These are phyloP conservation scores for Mercurialis annua DNA, from an alignment of 345 rosid genomes.

Conservation along the genomic window DNA sequence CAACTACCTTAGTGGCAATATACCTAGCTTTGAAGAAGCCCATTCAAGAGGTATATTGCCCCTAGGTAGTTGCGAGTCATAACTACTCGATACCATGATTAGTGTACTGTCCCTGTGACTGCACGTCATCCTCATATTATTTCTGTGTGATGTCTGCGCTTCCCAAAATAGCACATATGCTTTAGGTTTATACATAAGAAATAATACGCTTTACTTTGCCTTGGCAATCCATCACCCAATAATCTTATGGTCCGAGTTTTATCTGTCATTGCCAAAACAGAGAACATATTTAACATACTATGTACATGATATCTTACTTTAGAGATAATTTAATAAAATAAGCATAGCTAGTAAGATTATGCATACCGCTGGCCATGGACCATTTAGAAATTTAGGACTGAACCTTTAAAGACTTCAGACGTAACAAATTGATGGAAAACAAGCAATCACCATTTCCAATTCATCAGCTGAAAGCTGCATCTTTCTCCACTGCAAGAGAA, in stretches of 20 bases:
- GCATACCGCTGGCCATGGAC: not conserved
- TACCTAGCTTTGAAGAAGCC: too few species aligned
- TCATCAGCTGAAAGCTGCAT: constrained; percentile 4
- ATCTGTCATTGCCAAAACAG: constrained; percentile 10
- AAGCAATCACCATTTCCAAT: not conserved
- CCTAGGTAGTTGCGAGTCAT: too few species aligned
- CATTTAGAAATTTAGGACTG: not conserved
- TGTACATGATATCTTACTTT: not conserved
- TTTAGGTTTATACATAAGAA: not conserved
- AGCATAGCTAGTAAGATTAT: not conserved
- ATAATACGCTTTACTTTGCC: not conserved
- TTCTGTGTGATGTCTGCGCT: not conserved
- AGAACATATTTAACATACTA: not conserved
- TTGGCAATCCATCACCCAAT: not conserved
- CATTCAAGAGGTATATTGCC: too few species aligned
- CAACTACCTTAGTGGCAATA: too few species aligned
- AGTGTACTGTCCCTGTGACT: not conserved
- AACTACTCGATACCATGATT: not conserved
- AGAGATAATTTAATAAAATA: not conserved
- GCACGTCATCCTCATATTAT: not conserved
- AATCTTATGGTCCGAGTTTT: not conserved
- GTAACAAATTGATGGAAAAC: not conserved
- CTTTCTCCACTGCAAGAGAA: constrained; percentile 10
- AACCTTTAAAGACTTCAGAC: not conserved
- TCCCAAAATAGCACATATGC: not conserved